Percentiles rank a stretch among this genome's conserved stretches.
phyloP scores from a whole-genome alignment of 352 stramenopile species.

The Halophytophthora polymorphica region DNA sequence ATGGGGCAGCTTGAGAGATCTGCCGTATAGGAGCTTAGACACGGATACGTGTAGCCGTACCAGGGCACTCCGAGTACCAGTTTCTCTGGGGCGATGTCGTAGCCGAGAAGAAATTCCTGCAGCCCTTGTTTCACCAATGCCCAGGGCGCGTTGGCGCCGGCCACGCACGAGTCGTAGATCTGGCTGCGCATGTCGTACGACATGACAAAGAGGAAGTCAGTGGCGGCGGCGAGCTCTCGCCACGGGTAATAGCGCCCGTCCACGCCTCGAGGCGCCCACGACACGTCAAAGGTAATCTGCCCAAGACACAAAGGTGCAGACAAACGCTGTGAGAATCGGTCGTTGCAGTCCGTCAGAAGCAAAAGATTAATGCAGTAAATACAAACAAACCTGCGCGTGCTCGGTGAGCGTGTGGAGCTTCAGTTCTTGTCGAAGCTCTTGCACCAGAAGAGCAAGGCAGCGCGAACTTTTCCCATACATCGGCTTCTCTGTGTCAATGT shows the following conservation, averaged over 20 bases:
- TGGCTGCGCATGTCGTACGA: conserved; percentile 92
- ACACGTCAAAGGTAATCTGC: conserved; percentile 81
- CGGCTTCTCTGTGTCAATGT: conserved; percentile 79
- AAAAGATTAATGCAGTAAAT: neutral
- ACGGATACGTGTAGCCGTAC: conserved; percentile 90
- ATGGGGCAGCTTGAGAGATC: conserved; percentile 19
- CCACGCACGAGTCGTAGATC: conserved; percentile 89
- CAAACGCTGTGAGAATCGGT: conserved; percentile 6
- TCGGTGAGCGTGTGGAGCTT: conserved; percentile 46
- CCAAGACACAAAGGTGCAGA: neutral
- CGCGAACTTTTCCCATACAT: conserved; percentile 39
- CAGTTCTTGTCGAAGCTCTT: conserved; percentile 61
- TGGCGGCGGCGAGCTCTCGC: conserved; percentile 50
- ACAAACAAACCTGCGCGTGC: conserved; percentile 50
- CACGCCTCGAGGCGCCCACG: conserved; percentile 71
- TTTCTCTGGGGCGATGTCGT: conserved; percentile 59
- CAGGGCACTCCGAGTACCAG: conserved; percentile 89
- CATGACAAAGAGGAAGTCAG: conserved; percentile 92
- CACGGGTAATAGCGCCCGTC: conserved; percentile 86
- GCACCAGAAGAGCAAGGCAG: conserved; percentile 56
- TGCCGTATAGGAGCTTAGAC: conserved; percentile 12
- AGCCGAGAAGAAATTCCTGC: conserved; percentile 66
- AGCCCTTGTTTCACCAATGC: conserved; percentile 73
- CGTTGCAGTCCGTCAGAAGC: neutral
- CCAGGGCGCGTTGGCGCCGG: conserved; percentile 78